Base-by-base conservation (phyloP, 768 basidiomycete genomes). In the Lentinus tigrinus region DNA sequence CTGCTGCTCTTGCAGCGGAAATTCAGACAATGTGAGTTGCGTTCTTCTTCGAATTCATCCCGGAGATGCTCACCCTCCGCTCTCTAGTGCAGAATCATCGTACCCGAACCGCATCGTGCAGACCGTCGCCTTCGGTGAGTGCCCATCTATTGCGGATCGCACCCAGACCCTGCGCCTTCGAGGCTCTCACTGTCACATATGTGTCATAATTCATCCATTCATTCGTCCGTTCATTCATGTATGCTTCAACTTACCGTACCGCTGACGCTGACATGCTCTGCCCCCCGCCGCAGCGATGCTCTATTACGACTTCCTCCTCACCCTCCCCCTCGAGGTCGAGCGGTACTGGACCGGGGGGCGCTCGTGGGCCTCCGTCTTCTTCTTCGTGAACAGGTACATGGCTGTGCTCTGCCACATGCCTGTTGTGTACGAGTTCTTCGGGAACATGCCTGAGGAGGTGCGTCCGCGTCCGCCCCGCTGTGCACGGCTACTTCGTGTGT, bases 281-380 rank as follows among this genome's bases (percentile, higher is more conserved):
- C 27, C 9, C 16, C n/a, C n/a, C n/a, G 23, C 40, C 11, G 9
- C 24, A 54, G 52, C 19, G 10, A 19, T 54, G 11, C 40, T 54
- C 27, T 54, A 54, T 24, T 54, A 28, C 31, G 52, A 54, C 28
- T 54, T 44, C 19, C 16, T 38, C 17, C 42, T 54, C 27, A 54
- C 52, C 5, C 46, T 54, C 43, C 19, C 24, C 14, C 8, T 31
- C 2, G 52, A 54, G 27, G 52, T 54, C n/a, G 42, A 54, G 16
- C 52, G 23, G 5, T 54, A 31, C 42, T 54, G 52, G 52, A 19
- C 26, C 14, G 42, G 42, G 4, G 8, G 19, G 3, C 21, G 3
- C 1, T 46, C 43, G 14, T 36, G 28, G 28, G 42, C 40, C 10
- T 43, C 43, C 8, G 4, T 5, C 7, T 23, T 28, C 17, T 54